Evolutionary conservation across 139 green algal genomes (phyloP).

Genomic region (Chlamydomonas sp.): DNA sequence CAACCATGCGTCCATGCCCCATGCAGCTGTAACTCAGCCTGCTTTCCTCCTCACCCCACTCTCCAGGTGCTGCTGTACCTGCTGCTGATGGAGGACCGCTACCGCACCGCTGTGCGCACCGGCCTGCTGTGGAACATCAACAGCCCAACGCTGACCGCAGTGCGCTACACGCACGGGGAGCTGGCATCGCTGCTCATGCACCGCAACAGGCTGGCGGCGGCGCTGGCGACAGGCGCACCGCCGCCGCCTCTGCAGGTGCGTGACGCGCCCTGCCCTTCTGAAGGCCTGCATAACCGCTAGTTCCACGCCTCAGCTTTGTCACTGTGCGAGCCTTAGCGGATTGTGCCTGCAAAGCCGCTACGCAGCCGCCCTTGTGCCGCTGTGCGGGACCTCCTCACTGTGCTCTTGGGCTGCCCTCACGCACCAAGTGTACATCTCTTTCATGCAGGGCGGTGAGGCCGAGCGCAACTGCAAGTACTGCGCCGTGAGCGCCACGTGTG

Average conservation of each 20-base stretch:
- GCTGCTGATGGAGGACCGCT: slow-evolving; percentile 86
- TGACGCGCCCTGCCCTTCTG: background rate
- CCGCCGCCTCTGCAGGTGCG: slow-evolving; percentile 60
- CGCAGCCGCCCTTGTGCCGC: no score
- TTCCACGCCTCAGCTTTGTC: slow-evolving; percentile 51
- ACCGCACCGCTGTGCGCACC: slow-evolving; percentile 51
- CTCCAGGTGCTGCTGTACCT: slow-evolving; percentile 88
- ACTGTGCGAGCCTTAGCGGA: no score
- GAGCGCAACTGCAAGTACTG: slow-evolving; percentile 14
- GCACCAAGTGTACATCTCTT: no score
- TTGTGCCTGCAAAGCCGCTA: no score
- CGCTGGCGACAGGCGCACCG: slow-evolving; percentile 40
- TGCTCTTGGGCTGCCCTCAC: no score
- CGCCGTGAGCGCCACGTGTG: slow-evolving; percentile 48
- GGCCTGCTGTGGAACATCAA: slow-evolving; percentile 82
- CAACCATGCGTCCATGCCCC: no score
- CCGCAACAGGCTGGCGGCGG: slow-evolving; percentile 66
- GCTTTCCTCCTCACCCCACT: background rate
- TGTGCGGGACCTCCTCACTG: no score
- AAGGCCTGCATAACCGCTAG: slow-evolving; percentile 60
- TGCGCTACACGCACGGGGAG: slow-evolving; percentile 48
- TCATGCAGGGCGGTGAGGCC: background rate
- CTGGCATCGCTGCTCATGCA: slow-evolving; percentile 63
- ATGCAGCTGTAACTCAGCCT: no score
- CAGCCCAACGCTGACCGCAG: slow-evolving; percentile 45